Conservation (phyloP, 495 filamentous ascomycete species). For the Penicillium waksmanii region DNA sequence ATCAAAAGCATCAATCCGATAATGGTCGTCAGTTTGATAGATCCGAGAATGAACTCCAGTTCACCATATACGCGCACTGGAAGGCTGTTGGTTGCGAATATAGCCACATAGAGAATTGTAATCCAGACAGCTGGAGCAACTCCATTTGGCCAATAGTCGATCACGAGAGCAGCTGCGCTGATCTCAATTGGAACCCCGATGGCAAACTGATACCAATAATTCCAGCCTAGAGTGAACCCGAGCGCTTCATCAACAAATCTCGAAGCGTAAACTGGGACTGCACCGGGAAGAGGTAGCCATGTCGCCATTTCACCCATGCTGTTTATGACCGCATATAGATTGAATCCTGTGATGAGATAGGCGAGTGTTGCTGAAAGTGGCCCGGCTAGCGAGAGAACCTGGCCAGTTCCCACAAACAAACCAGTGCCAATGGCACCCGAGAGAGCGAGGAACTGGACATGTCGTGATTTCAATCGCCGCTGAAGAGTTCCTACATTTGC, state of each 20-base stretch:
- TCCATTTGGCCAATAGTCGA: constrained; percentile 64
- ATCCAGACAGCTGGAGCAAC: constrained; percentile 43
- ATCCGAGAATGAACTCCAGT: constrained; percentile 47
- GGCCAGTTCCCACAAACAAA: constrained; percentile 70
- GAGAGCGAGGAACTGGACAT: constrained; percentile 66
- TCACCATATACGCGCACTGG: constrained; percentile 52
- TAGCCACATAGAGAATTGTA: constrained; percentile 45
- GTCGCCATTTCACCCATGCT: constrained; percentile 68
- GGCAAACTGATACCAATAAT: constrained; percentile 54
- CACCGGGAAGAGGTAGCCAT: constrained; percentile 70
- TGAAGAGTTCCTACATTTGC: constrained; percentile 30
- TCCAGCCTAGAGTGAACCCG: constrained; percentile 74
- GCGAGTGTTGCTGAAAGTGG: constrained; percentile 67
- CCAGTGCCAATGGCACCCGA: constrained; percentile 64
- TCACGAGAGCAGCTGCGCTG: constrained; percentile 64
- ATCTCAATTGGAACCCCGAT: constrained; percentile 70
- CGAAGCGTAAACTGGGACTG: constrained; percentile 67
- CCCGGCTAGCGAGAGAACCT: constrained; percentile 61
- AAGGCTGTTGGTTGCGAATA: constrained; percentile 46
- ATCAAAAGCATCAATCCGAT: constrained; percentile 51
- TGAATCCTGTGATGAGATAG: constrained; percentile 65
- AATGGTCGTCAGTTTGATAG: constrained; percentile 50
- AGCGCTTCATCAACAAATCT: constrained; percentile 68
- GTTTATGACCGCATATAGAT: constrained; percentile 55
- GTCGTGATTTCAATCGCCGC: constrained; percentile 63